Evolutionary conservation across 345 rosid genomes (phyloP).

Genomic region (Boechera divaricarpa): DNA sequence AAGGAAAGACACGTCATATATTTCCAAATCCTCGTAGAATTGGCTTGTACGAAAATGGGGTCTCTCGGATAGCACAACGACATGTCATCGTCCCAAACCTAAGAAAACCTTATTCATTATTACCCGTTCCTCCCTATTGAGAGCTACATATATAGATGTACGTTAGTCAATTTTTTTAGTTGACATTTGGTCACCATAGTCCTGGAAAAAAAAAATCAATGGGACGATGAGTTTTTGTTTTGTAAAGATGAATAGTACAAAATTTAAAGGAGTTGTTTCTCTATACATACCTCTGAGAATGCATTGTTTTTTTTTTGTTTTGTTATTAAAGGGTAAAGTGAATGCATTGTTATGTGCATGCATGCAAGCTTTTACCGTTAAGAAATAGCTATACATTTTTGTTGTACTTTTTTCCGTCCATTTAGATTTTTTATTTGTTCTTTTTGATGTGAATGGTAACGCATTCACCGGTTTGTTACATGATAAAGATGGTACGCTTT

Average conservation of each 20-base stretch:
- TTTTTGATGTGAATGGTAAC: background rate
- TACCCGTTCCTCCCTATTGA: background rate
- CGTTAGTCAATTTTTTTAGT: background rate
- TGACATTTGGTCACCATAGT: background rate
- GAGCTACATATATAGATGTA: background rate
- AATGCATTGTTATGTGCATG: slow-evolving; percentile 1
- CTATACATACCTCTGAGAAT: background rate
- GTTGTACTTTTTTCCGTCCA: too few species aligned
- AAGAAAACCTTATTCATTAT: background rate
- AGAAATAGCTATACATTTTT: background rate
- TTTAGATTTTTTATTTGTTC: too few species aligned
- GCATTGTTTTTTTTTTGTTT: background rate
- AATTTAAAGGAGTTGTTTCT: background rate
- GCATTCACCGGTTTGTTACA: background rate
- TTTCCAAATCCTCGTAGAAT: background rate
- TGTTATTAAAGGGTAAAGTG: background rate
- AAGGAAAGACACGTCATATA: slow-evolving; percentile 19
- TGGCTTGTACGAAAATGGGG: slow-evolving; percentile 2
- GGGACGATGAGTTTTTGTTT: background rate
- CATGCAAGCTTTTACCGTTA: slow-evolving; percentile 1
- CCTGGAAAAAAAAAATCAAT: too few species aligned
- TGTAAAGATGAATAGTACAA: background rate
- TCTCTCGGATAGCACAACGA: slow-evolving; percentile 7
- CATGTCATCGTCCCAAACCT: slow-evolving; percentile 27
- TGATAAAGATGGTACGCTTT: too few species aligned